A percentile compares a stretch with the other conserved stretches of the same genome.
phyloP scores from a whole-genome alignment of 1,284 basidiomycete genomes.

The Ustilago xerochloae region DNA sequence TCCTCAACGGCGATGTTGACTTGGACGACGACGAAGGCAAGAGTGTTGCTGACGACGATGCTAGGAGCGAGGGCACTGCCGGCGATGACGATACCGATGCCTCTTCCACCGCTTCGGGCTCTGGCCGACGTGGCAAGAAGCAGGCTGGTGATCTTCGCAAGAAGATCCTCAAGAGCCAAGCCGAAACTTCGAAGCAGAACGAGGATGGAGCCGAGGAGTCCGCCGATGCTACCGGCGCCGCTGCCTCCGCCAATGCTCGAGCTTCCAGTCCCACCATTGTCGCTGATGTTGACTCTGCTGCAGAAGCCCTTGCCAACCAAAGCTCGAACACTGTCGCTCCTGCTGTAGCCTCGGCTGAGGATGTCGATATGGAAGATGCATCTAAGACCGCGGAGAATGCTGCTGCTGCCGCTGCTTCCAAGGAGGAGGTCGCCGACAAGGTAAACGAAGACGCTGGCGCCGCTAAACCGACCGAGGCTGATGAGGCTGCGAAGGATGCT shows the following conservation, averaged over 20 bases:
- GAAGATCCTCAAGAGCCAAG: slow-evolving; percentile 53
- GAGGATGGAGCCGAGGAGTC: slow-evolving; percentile 40
- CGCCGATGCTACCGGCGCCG: slow-evolving; percentile 29
- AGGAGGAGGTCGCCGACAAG: slow-evolving; percentile 3
- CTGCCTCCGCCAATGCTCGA: slow-evolving; percentile 37
- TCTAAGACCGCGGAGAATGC: slow-evolving; percentile 10
- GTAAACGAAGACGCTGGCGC: slow-evolving; percentile 6
- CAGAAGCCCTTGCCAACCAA: slow-evolving; percentile 48
- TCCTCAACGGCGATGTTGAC: slow-evolving; percentile 52
- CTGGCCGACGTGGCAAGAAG: slow-evolving; percentile 38
- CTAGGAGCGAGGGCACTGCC: slow-evolving; percentile 51
- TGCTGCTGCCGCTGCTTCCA: not conserved
- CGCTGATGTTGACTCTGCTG: slow-evolving; percentile 42
- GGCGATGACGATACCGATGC: slow-evolving; percentile 48
- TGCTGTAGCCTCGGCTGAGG: slow-evolving; percentile 24
- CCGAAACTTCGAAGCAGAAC: slow-evolving; percentile 52
- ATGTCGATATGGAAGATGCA: slow-evolving; percentile 55
- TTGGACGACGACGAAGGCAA: slow-evolving; percentile 42
- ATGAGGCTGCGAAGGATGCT: slow-evolving; percentile 16
- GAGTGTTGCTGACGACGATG: slow-evolving; percentile 68
- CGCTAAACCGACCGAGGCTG: slow-evolving; percentile 7
- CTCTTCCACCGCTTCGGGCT: slow-evolving; percentile 43
- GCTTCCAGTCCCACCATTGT: slow-evolving; percentile 46
- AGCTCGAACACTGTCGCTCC: slow-evolving; percentile 44
- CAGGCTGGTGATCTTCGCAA: slow-evolving; percentile 51